Evolutionary conservation across 768 basidiomycete genomes (phyloP).

Genomic region (Favolaschia claudopus): DNA sequence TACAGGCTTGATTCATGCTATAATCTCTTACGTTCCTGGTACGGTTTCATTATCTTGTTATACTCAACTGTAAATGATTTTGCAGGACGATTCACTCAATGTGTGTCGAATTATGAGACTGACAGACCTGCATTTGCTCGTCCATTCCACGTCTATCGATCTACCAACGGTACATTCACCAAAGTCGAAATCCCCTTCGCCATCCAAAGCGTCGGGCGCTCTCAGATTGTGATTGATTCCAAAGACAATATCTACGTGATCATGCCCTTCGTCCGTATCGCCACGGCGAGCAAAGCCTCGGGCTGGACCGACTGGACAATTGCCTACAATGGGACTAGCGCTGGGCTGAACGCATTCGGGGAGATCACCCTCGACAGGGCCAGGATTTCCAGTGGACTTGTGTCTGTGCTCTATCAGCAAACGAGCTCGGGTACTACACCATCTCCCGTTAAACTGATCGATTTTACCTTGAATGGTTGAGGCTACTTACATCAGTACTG

Average conservation of each 20-base stretch:
- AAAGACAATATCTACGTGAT: slow-evolving; percentile 54
- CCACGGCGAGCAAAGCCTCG: slow-evolving; percentile 51
- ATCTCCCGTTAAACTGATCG: slow-evolving; percentile 48
- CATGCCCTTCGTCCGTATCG: slow-evolving; percentile 50
- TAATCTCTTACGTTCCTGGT: slow-evolving; percentile 60
- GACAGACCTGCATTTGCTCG: slow-evolving; percentile 45
- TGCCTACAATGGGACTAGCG: slow-evolving; percentile 48
- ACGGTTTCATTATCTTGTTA: slow-evolving; percentile 1
- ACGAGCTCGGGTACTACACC: slow-evolving; percentile 50
- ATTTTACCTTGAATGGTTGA: slow-evolving; percentile 47
- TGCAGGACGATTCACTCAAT: slow-evolving; percentile 54
- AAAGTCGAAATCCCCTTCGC: slow-evolving; percentile 57
- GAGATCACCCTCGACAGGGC: slow-evolving; percentile 54
- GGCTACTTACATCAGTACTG: neutral
- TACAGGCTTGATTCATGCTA: slow-evolving; percentile 50
- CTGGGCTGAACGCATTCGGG: slow-evolving; percentile 52
- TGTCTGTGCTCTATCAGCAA: slow-evolving; percentile 53
- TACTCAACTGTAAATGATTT: neutral
- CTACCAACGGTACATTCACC: slow-evolving; percentile 48
- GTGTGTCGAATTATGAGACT: slow-evolving; percentile 50
- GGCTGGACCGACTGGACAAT: slow-evolving; percentile 57
- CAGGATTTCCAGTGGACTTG: slow-evolving; percentile 43
- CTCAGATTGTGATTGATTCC: slow-evolving; percentile 52
- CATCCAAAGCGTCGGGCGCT: slow-evolving; percentile 51
- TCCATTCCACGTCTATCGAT: slow-evolving; percentile 53